These are phyloP conservation scores for Cordyceps javanica DNA, from an alignment of 2,329 filamentous ascomycete species.

Conservation along the genomic window DNA sequence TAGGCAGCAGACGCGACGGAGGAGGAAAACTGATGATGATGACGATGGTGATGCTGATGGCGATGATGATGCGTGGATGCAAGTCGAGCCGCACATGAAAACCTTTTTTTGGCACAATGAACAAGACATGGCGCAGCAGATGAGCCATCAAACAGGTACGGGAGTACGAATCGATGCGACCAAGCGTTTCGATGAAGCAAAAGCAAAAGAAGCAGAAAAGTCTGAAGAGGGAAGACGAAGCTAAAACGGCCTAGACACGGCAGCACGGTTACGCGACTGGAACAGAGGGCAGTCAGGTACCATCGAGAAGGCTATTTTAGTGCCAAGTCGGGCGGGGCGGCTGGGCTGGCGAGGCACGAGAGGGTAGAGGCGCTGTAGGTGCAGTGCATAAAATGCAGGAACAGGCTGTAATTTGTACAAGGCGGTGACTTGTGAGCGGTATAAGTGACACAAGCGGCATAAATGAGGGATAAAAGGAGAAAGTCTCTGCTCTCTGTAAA, in stretches of 20 bases:
- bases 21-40: background rate
- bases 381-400: background rate
- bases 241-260: background rate
- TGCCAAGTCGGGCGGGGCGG: background rate
- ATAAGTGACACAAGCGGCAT: background rate
- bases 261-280: background rate
- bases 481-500: background rate
- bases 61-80: background rate
- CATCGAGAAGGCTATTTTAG: background rate
- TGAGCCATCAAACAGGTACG: too few relatives aligned
- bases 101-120: too few relatives aligned
- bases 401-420: too few relatives aligned
- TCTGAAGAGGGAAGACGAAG: too few relatives aligned
- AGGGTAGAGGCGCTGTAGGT: background rate
- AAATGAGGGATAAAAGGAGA: constrained; percentile 2
- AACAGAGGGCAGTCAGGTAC: background rate
- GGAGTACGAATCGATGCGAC: too few relatives aligned
- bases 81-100: background rate
- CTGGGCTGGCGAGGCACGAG: background rate
- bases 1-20: background rate
- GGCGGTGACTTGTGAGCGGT: too few relatives aligned
- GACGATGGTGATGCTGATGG: background rate
- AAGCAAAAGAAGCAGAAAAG: background rate
- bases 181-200: too few relatives aligned
- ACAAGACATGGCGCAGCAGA: background rate